Conservation (phyloP, 1,139 yeast species). For the Torulaspora globosa region DNA sequence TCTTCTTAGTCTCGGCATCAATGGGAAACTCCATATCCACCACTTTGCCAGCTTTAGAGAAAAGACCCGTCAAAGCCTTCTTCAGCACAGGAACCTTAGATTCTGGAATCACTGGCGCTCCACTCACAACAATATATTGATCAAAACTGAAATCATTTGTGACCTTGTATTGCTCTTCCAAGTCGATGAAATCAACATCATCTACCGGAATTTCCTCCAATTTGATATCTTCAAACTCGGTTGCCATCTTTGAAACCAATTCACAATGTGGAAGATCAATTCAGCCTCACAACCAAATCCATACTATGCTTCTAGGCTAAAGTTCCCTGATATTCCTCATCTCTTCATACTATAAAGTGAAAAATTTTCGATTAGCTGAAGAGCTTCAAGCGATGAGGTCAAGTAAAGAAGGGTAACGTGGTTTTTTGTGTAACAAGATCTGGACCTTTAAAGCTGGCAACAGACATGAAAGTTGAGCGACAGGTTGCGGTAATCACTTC, state of each 20-base stretch:
- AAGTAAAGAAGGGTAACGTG: no score
- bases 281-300: neutral
- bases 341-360: neutral
- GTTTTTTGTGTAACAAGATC: slow-evolving; percentile 2
- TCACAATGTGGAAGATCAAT: neutral
- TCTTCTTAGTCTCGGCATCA: slow-evolving; percentile 60
- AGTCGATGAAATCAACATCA: slow-evolving; percentile 81
- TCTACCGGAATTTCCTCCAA: slow-evolving; percentile 49
- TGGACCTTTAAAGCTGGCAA: neutral
- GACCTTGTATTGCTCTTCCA: slow-evolving; percentile 72
- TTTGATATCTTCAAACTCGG: slow-evolving; percentile 30
- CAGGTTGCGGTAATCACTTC: neutral
- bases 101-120: slow-evolving; percentile 94
- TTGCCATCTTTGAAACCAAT: slow-evolving; percentile 13
- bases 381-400: slow-evolving; percentile 4
- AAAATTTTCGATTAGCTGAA: slow-evolving; percentile 6
- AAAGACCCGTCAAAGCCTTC: slow-evolving; percentile 79
- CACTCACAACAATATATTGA: slow-evolving; percentile 82
- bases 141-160: slow-evolving; percentile 63
- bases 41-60: slow-evolving; percentile 58
- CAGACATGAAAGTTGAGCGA: neutral
- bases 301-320: neutral
- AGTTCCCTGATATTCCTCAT: neutral
- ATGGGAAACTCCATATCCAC: slow-evolving; percentile 68
- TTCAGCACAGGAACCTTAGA: slow-evolving; percentile 77